Evolutionary conservation across 345 rosid species (phyloP).

Genomic region (Arabis hirsuta): DNA sequence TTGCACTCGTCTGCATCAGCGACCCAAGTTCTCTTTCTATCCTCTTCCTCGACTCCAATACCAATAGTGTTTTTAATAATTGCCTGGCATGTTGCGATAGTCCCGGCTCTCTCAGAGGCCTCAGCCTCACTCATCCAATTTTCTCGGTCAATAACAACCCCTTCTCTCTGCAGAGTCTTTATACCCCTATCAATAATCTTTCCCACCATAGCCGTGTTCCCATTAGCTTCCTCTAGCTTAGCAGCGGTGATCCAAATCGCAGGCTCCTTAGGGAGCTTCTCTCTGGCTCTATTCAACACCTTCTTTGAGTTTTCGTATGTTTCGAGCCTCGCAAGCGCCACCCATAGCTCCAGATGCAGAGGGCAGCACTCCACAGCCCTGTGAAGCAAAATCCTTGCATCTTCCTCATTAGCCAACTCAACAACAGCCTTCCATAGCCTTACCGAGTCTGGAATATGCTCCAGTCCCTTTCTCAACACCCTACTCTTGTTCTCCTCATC

Average conservation of each 20-base stretch:
- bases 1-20: slow-evolving; percentile 98
- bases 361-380: slow-evolving; percentile 98
- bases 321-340: slow-evolving; percentile 87
- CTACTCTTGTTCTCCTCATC: slow-evolving; percentile 75
- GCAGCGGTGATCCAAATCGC: slow-evolving; percentile 95
- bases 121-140: slow-evolving; percentile 97
- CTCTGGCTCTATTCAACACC: slow-evolving; percentile 78
- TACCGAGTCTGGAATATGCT: slow-evolving; percentile 82
- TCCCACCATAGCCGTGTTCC: slow-evolving; percentile 72
- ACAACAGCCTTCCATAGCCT: slow-evolving; percentile 94
- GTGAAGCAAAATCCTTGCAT: slow-evolving; percentile 76
- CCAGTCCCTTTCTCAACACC: slow-evolving; percentile 86
- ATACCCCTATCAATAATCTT: slow-evolving; percentile 94
- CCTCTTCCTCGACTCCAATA: slow-evolving; percentile 93
- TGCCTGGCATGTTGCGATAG: slow-evolving; percentile 84
- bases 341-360: slow-evolving; percentile 83
- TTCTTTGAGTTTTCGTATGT: slow-evolving; percentile 76
- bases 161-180: slow-evolving; percentile 83
- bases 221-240: slow-evolving; percentile 96
- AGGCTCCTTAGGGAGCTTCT: slow-evolving; percentile 77
- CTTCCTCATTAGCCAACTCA: slow-evolving; percentile 75
- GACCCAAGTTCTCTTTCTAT: slow-evolving; percentile 97
- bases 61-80: slow-evolving; percentile 77
- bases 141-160: slow-evolving; percentile 83
- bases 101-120: slow-evolving; percentile 85